A percentile compares a stretch with the other conserved stretches of the same genome.
These are phyloP conservation scores for Diaporthe australafricana DNA, from an alignment of 2,329 filamentous ascomycete genomes.

Conservation along the genomic window DNA sequence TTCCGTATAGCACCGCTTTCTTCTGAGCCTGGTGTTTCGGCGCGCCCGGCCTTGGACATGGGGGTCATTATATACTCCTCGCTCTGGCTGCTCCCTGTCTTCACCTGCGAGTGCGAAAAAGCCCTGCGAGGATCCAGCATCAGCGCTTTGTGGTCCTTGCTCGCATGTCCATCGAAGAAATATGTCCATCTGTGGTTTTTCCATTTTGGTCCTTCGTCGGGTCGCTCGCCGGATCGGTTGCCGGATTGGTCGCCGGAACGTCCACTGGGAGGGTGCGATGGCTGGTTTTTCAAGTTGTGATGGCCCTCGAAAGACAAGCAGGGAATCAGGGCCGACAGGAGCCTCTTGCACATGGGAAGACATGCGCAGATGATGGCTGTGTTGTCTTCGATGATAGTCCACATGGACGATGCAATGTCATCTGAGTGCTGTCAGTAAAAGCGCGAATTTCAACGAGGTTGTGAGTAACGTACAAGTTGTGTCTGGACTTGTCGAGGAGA, in stretches of 20 bases:
- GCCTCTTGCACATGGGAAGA: not conserved
- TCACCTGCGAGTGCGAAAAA: not conserved
- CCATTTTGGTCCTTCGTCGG: too few species aligned
- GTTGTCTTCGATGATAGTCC: constrained; percentile 24
- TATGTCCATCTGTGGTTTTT: constrained; percentile 6
- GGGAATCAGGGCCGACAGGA: not conserved
- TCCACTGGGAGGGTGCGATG: not conserved
- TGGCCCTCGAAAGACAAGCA: not conserved
- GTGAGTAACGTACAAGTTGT: not conserved
- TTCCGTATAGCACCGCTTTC: constrained; percentile 2
- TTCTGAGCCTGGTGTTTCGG: not conserved
- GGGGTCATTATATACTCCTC: constrained; percentile 21
- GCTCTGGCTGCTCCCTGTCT: not conserved
- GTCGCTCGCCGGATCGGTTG: too few species aligned
- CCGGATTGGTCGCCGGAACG: too few species aligned
- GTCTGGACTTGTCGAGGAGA: constrained; percentile 9
- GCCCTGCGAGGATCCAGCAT: not conserved
- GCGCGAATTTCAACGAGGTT: not conserved
- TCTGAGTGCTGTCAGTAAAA: not conserved
- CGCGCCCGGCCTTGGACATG: not conserved
- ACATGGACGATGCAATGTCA: constrained; percentile 19
- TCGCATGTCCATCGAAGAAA: not conserved
- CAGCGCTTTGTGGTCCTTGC: not conserved
- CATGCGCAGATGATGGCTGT: constrained; percentile 21
- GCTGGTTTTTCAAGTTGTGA: not conserved